Base-by-base conservation (phyloP, 768 basidiomycete genomes). In the Russula sp. region DNA sequence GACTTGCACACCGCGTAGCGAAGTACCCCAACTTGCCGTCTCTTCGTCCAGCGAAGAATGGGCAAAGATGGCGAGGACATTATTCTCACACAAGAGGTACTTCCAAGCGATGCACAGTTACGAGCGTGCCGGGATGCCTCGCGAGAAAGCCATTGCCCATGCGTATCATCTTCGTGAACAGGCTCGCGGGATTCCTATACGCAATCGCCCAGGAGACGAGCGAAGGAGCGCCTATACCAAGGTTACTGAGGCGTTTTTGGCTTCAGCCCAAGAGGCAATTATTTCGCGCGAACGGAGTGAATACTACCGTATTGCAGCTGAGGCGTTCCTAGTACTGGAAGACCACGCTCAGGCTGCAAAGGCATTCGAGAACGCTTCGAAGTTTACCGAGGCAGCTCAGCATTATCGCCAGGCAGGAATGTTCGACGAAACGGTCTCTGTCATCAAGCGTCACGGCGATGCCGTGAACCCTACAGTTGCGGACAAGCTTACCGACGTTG, bases 31-130 rank as follows among this genome's bases (percentile, higher is more conserved):
- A 14, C 76, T 88, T 24, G 85, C 84, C 0, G 80, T 79, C 1
- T 75, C 80, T 0, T 88, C 87, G 4, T 78, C 80, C 13, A 67
- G 70, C 1, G 77, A 73, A 28, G 82, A 83, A 69, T 83, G 82
- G 82, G 76, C 72, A 5, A 69, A 72, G 26, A 78, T 73, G 20
- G 81, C 80, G 0, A 67, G 66, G 0, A 68, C 72, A 8, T 65
- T 83, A 3, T 83, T 83, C 69, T 67, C 74, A 44, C 75, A 80
- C 58, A 75, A 79, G 42, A 75, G 76, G 44, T 87, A 81, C 65
- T 69, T 76, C 3, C 82, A 86, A 64, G 84, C 86, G 0, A 79
- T 78, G 75, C 76, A 82, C 54, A 83, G 82, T 61, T 86, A 80
- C 50, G 77, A 79, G 53, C 77, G 80, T 3, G 87, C 86, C 1